These are phyloP conservation scores for Oryza officinalis DNA, from an alignment of 176 grass and related monocot species.

Conservation along the genomic window DNA sequence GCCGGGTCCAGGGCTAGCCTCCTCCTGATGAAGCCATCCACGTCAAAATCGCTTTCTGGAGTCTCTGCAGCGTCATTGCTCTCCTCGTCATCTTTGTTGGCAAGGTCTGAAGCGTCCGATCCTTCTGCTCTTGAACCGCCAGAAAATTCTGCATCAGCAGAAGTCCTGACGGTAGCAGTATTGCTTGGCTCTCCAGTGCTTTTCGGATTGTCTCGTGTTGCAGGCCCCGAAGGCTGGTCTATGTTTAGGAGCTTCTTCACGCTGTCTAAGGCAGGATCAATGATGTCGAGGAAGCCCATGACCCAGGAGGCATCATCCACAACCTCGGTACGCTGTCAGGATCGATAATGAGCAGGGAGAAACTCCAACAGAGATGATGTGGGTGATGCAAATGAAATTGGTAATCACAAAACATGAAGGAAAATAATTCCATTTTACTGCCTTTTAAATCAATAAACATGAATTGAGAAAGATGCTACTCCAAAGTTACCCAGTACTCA, in stretches of 20 bases:
- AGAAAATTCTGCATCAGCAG: background rate
- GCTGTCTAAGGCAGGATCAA: slow-evolving; percentile 88
- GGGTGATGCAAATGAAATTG: background rate
- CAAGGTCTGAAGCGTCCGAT: slow-evolving; percentile 16
- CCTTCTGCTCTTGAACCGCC: slow-evolving; percentile 14
- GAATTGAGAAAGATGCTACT: slow-evolving; percentile 1
- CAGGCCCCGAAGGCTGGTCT: slow-evolving; percentile 44
- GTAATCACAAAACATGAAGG: background rate
- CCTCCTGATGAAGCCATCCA: slow-evolving; percentile 68
- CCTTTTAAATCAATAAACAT: background rate
- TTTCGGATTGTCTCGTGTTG: slow-evolving; percentile 34
- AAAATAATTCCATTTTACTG: background rate
- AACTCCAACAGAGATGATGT: background rate
- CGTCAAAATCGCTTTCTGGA: slow-evolving; percentile 49
- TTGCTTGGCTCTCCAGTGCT: slow-evolving; percentile 22
- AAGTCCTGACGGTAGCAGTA: slow-evolving; percentile 17
- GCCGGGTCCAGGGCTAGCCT: slow-evolving; percentile 60
- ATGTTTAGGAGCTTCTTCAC: slow-evolving; percentile 81
- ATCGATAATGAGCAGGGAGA: background rate
- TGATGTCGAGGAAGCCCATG: slow-evolving; percentile 86
- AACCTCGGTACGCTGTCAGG: slow-evolving; percentile 72
- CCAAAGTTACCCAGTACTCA: background rate
- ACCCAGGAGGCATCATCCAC: slow-evolving; percentile 95
- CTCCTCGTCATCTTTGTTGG: background rate
- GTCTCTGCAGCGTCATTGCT: background rate